phyloP scores from a whole-genome alignment of 306 rosid genomes.

The Ceratonia siliqua region DNA sequence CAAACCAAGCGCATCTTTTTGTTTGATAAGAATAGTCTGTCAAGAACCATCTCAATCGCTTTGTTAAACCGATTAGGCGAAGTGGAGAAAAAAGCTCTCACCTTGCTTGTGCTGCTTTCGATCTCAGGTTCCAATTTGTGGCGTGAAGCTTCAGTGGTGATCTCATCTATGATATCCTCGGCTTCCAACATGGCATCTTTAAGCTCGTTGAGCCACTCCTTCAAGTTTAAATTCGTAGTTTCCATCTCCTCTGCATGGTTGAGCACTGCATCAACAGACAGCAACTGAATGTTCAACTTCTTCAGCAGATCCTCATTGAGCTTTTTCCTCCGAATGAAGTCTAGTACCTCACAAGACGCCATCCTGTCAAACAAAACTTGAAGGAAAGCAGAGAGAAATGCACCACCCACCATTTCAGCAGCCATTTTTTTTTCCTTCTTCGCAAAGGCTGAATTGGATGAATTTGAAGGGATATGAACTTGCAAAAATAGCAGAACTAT shows the following conservation, averaged over 20 bases:
- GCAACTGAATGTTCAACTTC: neutral
- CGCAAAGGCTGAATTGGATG: neutral
- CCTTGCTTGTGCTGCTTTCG: neutral
- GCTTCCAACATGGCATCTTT: neutral
- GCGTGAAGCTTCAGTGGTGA: neutral
- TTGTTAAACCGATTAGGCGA: neutral
- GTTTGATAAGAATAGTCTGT: neutral
- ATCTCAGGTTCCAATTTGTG: neutral
- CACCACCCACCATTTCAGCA: neutral
- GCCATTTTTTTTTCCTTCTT: neutral
- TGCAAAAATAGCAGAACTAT: no score
- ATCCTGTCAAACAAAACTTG: neutral
- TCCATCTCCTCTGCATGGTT: slow-evolving; percentile 26
- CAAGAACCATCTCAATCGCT: neutral
- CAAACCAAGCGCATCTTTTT: neutral
- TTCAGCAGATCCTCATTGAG: neutral
- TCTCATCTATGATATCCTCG: slow-evolving; percentile 5
- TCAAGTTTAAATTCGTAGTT: neutral
- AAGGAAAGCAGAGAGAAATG: slow-evolving; percentile 17
- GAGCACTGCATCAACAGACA: neutral
- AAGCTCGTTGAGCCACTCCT: neutral
- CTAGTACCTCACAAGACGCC: neutral
- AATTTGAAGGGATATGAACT: no score
- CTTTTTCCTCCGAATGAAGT: neutral
- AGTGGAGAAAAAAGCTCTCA: neutral